Evolutionary conservation across 2,329 filamentous ascomycete species (phyloP).

Genomic region (Bipolaris gigantea): DNA sequence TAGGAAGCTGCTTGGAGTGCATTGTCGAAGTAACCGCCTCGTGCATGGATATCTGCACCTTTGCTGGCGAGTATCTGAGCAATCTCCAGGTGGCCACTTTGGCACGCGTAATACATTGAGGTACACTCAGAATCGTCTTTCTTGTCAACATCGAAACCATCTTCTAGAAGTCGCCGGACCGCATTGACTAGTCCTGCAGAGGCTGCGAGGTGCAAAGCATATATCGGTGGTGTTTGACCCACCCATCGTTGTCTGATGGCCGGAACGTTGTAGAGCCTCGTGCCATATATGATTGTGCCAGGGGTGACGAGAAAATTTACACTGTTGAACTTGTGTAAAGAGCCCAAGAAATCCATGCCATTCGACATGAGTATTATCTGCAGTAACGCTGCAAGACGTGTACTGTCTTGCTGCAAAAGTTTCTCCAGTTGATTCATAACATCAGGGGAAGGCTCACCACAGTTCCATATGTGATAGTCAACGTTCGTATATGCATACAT

Average conservation of each 20-base stretch:
- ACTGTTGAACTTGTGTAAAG: slow-evolving; percentile 1
- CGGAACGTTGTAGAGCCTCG: slow-evolving; percentile 16
- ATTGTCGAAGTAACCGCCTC: too few relatives aligned
- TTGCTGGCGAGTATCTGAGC: too few relatives aligned
- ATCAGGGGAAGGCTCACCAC: not conserved
- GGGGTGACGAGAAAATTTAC: slow-evolving; percentile 16
- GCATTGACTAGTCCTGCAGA: slow-evolving; percentile 13
- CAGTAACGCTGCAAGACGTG: slow-evolving; percentile 17
- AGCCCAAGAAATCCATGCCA: not conserved
- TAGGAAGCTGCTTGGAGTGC: too few relatives aligned
- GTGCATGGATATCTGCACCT: too few relatives aligned
- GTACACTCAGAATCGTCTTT: slow-evolving; percentile 5
- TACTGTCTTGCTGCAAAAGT: slow-evolving; percentile 7
- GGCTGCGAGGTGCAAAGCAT: slow-evolving; percentile 22
- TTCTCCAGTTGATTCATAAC: slow-evolving; percentile 6
- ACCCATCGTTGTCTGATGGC: slow-evolving; percentile 11
- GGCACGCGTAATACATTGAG: slow-evolving; percentile 9
- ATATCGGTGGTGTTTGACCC: slow-evolving; percentile 10
- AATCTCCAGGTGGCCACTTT: not conserved
- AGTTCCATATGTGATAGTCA: slow-evolving; percentile 16
- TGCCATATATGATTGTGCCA: slow-evolving; percentile 19
- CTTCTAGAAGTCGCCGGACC: slow-evolving; percentile 12
- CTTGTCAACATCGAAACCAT: slow-evolving; percentile 11
- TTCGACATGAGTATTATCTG: slow-evolving; percentile 13
- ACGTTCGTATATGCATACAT: slow-evolving; percentile 15